Conservation (phyloP, 192 early-diverging fungal genomes). For the Backusella macrospora region DNA sequence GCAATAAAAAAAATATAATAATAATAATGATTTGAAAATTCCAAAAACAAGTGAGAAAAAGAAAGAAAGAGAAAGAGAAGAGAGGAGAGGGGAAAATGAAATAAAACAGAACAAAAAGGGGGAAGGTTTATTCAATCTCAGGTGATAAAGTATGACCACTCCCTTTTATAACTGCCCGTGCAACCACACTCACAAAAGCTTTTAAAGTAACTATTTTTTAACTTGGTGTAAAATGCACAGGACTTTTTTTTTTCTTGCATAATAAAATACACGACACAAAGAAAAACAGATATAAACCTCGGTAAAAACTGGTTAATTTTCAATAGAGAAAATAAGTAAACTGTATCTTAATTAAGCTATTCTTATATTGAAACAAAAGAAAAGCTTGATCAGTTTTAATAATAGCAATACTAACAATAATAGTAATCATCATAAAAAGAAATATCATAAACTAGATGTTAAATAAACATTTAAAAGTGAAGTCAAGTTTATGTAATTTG, state of each 20-base stretch:
- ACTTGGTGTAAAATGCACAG: constrained; percentile 1
- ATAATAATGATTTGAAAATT: too few relatives aligned
- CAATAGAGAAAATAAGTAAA: background rate
- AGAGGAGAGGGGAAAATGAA: background rate
- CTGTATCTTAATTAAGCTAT: too few relatives aligned
- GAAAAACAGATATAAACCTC: background rate
- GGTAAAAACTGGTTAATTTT: background rate
- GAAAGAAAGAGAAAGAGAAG: background rate
- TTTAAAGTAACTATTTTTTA: constrained; percentile 7
- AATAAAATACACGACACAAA: background rate
- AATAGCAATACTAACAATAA: too few relatives aligned
- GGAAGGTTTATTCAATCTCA: background rate
- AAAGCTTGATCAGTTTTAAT: too few relatives aligned
- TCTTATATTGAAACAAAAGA: too few relatives aligned
- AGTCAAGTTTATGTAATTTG: too few relatives aligned
- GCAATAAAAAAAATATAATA: too few relatives aligned
- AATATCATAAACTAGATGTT: too few relatives aligned
- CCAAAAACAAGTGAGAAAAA: background rate
- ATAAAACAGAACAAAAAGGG: constrained; percentile 1
- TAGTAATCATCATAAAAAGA: too few relatives aligned
- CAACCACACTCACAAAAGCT: background rate
- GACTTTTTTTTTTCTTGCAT: background rate
- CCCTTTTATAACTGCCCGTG: constrained; percentile 7
- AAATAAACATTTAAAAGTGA: too few relatives aligned
- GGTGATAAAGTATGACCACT: constrained; percentile 11